A percentile compares a stretch with the other conserved stretches of the same genome.
Evolutionary conservation across 2,329 filamentous ascomycete genomes (phyloP).

Genomic region (Aaosphaeria arxii): DNA sequence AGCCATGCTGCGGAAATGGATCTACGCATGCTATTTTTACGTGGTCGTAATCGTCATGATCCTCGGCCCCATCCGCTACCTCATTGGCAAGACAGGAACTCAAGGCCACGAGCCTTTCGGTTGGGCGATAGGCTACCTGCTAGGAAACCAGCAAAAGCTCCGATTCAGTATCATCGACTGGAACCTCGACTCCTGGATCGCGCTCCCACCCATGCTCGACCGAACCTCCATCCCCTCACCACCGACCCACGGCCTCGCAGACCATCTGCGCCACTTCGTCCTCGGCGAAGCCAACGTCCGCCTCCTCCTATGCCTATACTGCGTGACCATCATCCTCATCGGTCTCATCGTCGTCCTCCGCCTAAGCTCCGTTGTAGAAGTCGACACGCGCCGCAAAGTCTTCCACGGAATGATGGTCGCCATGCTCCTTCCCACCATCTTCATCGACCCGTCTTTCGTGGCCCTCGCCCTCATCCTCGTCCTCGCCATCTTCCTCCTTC

Average conservation of each 20-base stretch:
- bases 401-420: conserved; percentile 98
- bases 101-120: conserved; percentile 76
- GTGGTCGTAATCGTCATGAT: conserved; percentile 62
- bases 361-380: conserved; percentile 75
- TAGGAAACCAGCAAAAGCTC: conserved; percentile 73
- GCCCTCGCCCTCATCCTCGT: conserved; percentile 76
- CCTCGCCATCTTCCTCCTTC: conserved; percentile 78
- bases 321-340: conserved; percentile 62
- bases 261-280: conserved; percentile 57
- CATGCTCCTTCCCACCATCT: conserved; percentile 87
- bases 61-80: conserved; percentile 66
- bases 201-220: conserved; percentile 55
- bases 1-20: conserved; percentile 73
- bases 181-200: conserved; percentile 72
- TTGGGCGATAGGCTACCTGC: conserved; percentile 87
- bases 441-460: conserved; percentile 80
- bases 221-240: conserved; percentile 1
- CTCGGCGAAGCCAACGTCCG: conserved; percentile 79
- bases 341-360: conserved; percentile 74
- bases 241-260: not conserved
- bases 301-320: conserved; percentile 75
- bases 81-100: conserved; percentile 67
- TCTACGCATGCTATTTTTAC: conserved; percentile 81
- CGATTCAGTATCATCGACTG: conserved; percentile 67
- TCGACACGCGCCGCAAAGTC: conserved; percentile 93